Evolutionary conservation across 139 green algal species (phyloP), one percentile per base, ranked within the genome.

Genomic region (Coccomyxa sp.): DNA sequence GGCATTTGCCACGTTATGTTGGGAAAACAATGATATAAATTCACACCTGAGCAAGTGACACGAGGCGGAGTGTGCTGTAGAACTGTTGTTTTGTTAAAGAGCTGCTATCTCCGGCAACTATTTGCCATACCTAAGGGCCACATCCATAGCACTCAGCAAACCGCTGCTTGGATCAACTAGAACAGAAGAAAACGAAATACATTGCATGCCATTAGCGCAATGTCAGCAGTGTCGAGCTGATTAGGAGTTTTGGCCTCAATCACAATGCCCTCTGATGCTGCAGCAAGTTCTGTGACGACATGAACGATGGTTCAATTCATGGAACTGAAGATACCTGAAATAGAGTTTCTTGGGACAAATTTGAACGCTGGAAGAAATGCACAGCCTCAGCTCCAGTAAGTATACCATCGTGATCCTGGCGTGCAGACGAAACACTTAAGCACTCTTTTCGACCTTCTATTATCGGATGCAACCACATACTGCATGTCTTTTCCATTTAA

Each of bases 21-120:
- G 63, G 16, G 15, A 31, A 79, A 31, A 13, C 16, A 79, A 23
- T 58, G 76, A 13, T 13, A 63, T 13, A 31, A 58, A 18, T 31
- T 21, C 51, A 81, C 66, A 66, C 92, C 91, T 97, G 95, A 0
- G 93, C 94, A 28, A 96, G 83, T 0, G 93, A 90, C 0, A 97
- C 91, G 71, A 98, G 86, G n/a, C 94, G 89, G 84, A 98, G 88
- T 1, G 94, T 88, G 16, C 88, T 90, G 38, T 88, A 92, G 81
- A 98, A 98, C 81, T 97, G 93, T 30, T 88, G 86, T 74, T 92
- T 90, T 45, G 88, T 96, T 28, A 98, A 89, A 51, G 87, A 84
- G 0, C 92, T 25, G 0, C 57, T 87, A 18, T 94, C 91, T n/a
- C 91, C 91, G 0, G 92, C 93, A 10, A 96, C 91, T 58, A 92